Percentiles rank a stretch among this genome's conserved stretches.
These are phyloP conservation scores for Backusella tuberculispora DNA, from an alignment of 192 early-diverging fungal species.

Conservation along the genomic window DNA sequence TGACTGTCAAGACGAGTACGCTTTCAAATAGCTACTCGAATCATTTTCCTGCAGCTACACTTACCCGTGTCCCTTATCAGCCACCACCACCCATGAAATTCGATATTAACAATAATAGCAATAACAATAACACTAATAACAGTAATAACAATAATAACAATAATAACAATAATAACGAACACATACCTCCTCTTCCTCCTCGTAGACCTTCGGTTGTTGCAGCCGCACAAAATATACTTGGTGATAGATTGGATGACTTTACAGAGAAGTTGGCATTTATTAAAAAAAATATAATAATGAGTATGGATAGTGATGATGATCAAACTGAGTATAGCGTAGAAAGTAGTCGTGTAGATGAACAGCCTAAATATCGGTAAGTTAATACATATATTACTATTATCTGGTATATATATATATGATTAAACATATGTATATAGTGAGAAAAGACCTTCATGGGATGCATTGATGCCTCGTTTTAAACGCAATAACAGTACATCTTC, in stretches of 20 bases:
- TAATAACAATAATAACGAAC: neutral
- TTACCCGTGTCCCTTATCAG: neutral
- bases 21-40: neutral
- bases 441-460: slow-evolving; percentile 1
- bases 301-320: slow-evolving; percentile 39
- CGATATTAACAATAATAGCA: neutral
- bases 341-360: neutral
- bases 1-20: neutral
- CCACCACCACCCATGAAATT: slow-evolving; percentile 14
- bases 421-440: neutral
- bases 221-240: slow-evolving; percentile 35
- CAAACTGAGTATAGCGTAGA: neutral
- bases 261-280: slow-evolving; percentile 45
- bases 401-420: neutral
- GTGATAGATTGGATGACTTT: slow-evolving; percentile 43
- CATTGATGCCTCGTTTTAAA: slow-evolving; percentile 8
- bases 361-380: neutral
- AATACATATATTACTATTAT: neutral
- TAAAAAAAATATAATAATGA: slow-evolving; percentile 46
- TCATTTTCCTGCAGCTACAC: neutral
- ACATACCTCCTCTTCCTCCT: neutral
- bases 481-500: neutral
- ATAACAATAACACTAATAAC: neutral
- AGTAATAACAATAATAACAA: neutral
- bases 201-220: slow-evolving; percentile 33